Base-by-base conservation (phyloP, 441 rosid species). In the Pelargonium australe region DNA sequence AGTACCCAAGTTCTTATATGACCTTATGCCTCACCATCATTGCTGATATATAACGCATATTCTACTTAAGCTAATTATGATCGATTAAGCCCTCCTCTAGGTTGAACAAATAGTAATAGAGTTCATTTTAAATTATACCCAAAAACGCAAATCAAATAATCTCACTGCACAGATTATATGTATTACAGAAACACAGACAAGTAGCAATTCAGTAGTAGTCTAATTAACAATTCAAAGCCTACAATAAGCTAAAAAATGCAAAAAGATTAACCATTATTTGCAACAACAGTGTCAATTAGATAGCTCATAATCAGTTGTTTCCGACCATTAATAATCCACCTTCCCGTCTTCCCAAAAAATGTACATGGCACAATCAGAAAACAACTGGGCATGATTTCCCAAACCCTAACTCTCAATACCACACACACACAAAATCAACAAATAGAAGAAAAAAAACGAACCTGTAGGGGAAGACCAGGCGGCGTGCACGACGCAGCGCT, bases 401-500 rank as follows among this genome's bases (percentile, higher is more conserved):
- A 44, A 70, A 72, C 53, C 77, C 68, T 41, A 63, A 63, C 7
- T 55, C 2, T 14, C 2, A 11, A 23, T 8, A 13, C 1, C 7
- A 2, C n/a, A 16, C 16, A 16, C 16, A 64, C 1, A 0, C 9
- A 20, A 20, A 5, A 16, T 2, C 7, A 10, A 43, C 43, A 34
- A 51, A 12, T 34, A 0, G 75, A 44, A 55, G 12, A 13, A 58
- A 49, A 13, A 58, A 49, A 40, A 44, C 60, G 23, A 81, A 92
- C 99, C 98, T 77, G 99, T 95, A 17, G 97, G 99, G 37, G 96
- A 95, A 40, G 91, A 83, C 99, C 97, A 95, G 49, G 99, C 95
- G 43, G 99, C 99, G 75, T 95, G 99, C 72, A 95, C 71, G 61
- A 95, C 99, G 71, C 91, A 87, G 25, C 95, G 86, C 80, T 95